Base-by-base conservation (phyloP, 2,329 filamentous ascomycete genomes). In the Cercospora citrullina region DNA sequence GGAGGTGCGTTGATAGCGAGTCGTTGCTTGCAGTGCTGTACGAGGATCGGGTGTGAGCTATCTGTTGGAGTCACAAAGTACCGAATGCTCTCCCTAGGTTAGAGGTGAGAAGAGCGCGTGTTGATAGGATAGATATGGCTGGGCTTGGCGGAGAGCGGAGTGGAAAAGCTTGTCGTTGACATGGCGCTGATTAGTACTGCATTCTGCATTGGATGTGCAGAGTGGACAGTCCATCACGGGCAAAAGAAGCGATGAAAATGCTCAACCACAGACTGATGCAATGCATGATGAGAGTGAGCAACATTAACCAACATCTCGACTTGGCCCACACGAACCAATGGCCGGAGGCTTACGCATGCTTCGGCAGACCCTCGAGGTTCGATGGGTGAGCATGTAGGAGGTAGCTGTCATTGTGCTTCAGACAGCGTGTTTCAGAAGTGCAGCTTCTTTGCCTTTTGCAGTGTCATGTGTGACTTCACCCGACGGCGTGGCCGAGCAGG, bases 371-470 rank as follows among this genome's bases (percentile, higher is more conserved):
- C 45, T 51, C 45, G 18, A 51, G 45, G 45, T 21, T 33, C 53
- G 33, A 64, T 59, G 31, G 51, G 33, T 59, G 21, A 31, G 18
- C 18, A 21, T 14, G 23, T 42, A 23, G 14, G 45, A 23, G 39
- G 16, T n/a, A 60, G 65, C 60, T 64, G 65, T 68, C 66, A 68
- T 64, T 36, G 61, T 64, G 61, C 66, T 68, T 64, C 55, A 42
- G 48, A 23, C 59, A 28, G 60, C 48, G 65, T 67, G 65, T 67
- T 67, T 67, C 65, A 66, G 26, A 39, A 18, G 48, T 31, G 63
- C 57, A 18, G 36, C 36, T 53, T 55, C 51, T 28, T 26, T 30
- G 21, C 21, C n/a, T 21, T 48, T 48, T 18, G n/a, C 42, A 48
- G 42, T 28, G 51, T 57, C 51, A 57, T 57, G 51, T 26, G 51